Base-by-base conservation (phyloP, 2,329 filamentous ascomycete species). In the Aspergillus ruber region DNA sequence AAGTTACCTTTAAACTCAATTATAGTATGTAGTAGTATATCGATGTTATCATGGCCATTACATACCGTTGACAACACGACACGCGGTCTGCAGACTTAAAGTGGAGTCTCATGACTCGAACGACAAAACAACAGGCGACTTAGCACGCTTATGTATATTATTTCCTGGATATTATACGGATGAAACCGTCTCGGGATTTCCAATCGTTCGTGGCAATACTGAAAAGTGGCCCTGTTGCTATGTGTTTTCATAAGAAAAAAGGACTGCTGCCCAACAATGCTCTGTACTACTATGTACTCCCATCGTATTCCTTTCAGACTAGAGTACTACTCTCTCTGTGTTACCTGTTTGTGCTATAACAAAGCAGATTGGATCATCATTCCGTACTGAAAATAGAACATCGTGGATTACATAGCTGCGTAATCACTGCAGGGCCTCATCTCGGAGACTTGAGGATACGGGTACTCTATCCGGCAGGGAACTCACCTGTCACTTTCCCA, bases 121-220 rank as follows among this genome's bases (percentile, higher is more conserved):
- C 33, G 33, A 36, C 33, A 36, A 36, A 36, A 36, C 33, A 36
- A 18, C 17, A 36, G 9, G n/a, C 6, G 17, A 36, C 20, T 27
- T 15, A 32, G 18, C 21, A 36, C 17, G 35, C 44, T 18, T 15
- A 42, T 43, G 21, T 21, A 21, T 21, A 21, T 21, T 21, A 21
- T 21, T 52, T 41, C 44, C 38, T 42, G 45, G 46, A 45, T 42
- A 48, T 18, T 36, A 36, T 36, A 39, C 36, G 45, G 29, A 25
- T 51, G 52, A 50, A 50, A 49, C 52, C 41, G 25, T 29, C 25
- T 12, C 25, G 10, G 10, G 25, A 29, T 29, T 29, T 10, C 10
- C 25, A 29, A 42, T 49, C 44, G 35, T 46, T 52, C 43, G 51
- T 56, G 51, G 51, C 51, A 54, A 52, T 52, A 51, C 49, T 52